Evolutionary conservation across 23 red algal species (phyloP).

Genomic region (Agarophyton chilense): DNA sequence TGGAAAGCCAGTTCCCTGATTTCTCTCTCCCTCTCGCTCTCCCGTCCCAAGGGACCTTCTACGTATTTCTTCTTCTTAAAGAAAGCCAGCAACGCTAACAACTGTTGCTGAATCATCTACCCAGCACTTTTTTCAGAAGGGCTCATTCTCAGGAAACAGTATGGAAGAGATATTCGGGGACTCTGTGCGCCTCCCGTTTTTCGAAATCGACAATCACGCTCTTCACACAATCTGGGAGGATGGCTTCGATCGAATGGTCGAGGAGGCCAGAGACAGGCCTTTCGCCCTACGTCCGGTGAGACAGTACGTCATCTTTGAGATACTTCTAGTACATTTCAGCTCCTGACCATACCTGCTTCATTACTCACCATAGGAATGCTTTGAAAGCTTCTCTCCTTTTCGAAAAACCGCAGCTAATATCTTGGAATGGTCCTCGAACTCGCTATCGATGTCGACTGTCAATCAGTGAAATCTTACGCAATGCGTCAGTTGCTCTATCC

Average conservation of each 20-base stretch:
- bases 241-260: background rate
- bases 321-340: background rate
- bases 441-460: background rate
- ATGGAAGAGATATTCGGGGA: background rate
- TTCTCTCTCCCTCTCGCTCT: no score
- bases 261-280: background rate
- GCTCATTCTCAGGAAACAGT: background rate
- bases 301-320: background rate
- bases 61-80: no score
- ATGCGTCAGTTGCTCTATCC: background rate
- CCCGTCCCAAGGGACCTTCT: no score
- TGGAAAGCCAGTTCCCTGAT: no score
- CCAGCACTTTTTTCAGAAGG: no score
- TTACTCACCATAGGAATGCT: background rate
- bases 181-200: background rate
- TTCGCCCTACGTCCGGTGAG: background rate
- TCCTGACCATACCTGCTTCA: background rate
- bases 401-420: background rate
- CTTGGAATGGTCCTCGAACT: background rate
- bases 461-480: background rate
- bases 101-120: no score
- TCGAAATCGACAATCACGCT: background rate
- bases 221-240: background rate
- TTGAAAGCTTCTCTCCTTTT: slow-evolving; percentile 4
- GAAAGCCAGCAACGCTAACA: no score